Evolutionary conservation across 352 stramenopile genomes (phyloP).

Genomic region (Phytophthora constricta): DNA sequence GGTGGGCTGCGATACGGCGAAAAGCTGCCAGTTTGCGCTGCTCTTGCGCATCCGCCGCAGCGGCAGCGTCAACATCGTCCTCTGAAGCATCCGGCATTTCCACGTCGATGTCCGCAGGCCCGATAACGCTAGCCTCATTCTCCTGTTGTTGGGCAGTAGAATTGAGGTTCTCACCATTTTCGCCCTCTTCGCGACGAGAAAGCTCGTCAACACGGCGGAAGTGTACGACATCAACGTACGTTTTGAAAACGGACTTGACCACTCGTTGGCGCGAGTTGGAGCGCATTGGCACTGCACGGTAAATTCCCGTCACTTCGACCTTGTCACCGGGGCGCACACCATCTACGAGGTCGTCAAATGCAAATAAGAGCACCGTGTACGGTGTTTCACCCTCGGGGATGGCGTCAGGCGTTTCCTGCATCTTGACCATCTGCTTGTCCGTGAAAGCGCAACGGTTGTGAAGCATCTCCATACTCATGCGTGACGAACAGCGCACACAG

Average conservation of each 20-base stretch:
- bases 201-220: slow-evolving; percentile 93
- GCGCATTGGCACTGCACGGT: slow-evolving; percentile 94
- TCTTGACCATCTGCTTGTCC: slow-evolving; percentile 98
- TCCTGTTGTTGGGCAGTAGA: slow-evolving; percentile 13
- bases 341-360: slow-evolving; percentile 99
- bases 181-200: slow-evolving; percentile 50
- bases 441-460: slow-evolving; percentile 98
- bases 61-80: slow-evolving; percentile 45
- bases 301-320: slow-evolving; percentile 97
- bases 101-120: slow-evolving; percentile 41
- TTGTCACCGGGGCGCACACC: slow-evolving; percentile 97
- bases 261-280: slow-evolving; percentile 94
- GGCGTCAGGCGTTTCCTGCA: slow-evolving; percentile 98
- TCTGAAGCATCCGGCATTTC: slow-evolving; percentile 43
- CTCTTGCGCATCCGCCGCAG: slow-evolving; percentile 59
- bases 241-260: slow-evolving; percentile 98
- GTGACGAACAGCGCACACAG: slow-evolving; percentile 90
- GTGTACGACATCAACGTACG: slow-evolving; percentile 99
- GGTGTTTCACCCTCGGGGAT: slow-evolving; percentile 99
- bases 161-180: slow-evolving; percentile 31
- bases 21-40: slow-evolving; percentile 73
- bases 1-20: slow-evolving; percentile 74
- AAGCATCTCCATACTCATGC: slow-evolving; percentile 95
- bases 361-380: slow-evolving; percentile 97
- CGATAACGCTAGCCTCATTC: slow-evolving; percentile 30